Conservation (phyloP, 2,329 filamentous ascomycete species). For the Penicillium capsulatum region DNA sequence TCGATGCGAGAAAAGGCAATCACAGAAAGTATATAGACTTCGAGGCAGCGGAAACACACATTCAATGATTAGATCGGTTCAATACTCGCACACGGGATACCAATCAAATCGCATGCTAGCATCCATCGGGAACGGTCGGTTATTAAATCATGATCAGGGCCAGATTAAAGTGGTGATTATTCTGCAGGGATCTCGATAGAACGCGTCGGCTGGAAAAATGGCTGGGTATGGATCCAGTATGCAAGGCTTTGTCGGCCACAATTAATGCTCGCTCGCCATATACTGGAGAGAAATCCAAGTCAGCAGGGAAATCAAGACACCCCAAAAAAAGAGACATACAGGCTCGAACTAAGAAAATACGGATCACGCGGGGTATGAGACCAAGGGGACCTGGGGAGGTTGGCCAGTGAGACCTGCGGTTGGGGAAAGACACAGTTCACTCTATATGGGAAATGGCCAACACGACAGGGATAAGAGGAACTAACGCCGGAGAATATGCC, state of each 20-base stretch:
- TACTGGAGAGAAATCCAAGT: too few relatives aligned
- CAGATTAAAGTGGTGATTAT: slow-evolving; percentile 8
- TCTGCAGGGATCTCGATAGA: neutral
- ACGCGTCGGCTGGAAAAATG: slow-evolving; percentile 1
- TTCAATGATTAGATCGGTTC: too few relatives aligned
- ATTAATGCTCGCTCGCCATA: too few relatives aligned
- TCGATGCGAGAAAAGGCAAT: neutral
- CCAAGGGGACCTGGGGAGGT: too few relatives aligned
- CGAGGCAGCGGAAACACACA: neutral
- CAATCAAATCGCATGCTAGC: slow-evolving; percentile 11
- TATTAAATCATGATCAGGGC: slow-evolving; percentile 19
- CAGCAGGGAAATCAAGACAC: neutral
- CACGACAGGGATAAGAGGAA: neutral
- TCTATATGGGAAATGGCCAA: too few relatives aligned
- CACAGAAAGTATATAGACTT: neutral
- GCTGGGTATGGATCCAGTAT: slow-evolving; percentile 6
- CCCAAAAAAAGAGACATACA: neutral
- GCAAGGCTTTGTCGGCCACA: neutral
- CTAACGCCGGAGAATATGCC: neutral
- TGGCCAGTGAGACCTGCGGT: neutral
- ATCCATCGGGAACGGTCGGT: slow-evolving; percentile 12
- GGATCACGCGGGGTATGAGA: too few relatives aligned
- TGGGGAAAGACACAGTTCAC: neutral
- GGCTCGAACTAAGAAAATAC: too few relatives aligned
- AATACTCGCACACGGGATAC: neutral